Conservation (phyloP, 2,329 filamentous ascomycete genomes). For the Colletotrichum nymphaeae region DNA sequence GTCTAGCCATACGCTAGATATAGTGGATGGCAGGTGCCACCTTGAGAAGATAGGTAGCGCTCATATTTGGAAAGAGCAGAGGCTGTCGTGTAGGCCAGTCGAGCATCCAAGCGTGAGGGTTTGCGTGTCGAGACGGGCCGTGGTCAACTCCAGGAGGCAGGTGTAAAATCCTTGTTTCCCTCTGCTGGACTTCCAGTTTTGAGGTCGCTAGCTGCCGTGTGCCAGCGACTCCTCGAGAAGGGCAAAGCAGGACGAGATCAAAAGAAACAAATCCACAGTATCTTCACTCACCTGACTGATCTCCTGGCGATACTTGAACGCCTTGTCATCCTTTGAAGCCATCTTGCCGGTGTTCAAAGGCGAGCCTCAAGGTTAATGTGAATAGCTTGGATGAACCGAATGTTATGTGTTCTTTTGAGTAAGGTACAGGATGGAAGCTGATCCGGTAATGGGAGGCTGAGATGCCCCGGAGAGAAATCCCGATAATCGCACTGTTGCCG, state of each 20-base stretch:
- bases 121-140: background rate
- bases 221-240: background rate
- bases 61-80: background rate
- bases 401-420: background rate
- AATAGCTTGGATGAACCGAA: background rate
- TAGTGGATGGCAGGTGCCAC: background rate
- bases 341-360: slow-evolving; percentile 10
- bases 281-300: slow-evolving; percentile 85
- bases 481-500: background rate
- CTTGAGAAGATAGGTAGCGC: background rate
- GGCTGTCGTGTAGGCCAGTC: background rate
- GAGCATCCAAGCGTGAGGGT: background rate
- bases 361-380: background rate
- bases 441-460: background rate
- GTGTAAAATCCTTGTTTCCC: background rate
- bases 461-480: background rate
- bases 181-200: background rate
- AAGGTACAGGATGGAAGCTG: background rate
- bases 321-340: slow-evolving; percentile 69
- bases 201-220: background rate
- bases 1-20: background rate
- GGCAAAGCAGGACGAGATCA: background rate
- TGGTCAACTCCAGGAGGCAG: background rate
- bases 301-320: slow-evolving; percentile 92
- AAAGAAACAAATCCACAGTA: background rate